Conservation (phyloP, 2,329 filamentous ascomycete genomes). For the Pseudonectria foliicola region DNA sequence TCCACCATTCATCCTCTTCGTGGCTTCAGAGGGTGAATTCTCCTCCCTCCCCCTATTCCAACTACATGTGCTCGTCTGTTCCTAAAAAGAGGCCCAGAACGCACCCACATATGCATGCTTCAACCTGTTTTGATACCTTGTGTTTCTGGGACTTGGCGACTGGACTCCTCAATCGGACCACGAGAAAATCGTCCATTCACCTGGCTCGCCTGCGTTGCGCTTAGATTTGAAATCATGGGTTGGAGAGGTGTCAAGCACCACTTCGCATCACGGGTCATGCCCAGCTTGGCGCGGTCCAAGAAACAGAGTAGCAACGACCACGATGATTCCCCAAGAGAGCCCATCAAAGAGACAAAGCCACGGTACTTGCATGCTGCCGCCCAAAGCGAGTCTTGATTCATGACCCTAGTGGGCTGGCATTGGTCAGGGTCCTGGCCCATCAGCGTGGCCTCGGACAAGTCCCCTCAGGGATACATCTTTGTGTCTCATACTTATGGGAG, state of each 20-base stretch:
- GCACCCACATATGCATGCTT: too few relatives aligned
- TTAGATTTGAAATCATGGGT: conserved; percentile 23
- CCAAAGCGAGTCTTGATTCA: conserved; percentile 2
- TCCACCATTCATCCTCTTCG: too few relatives aligned
- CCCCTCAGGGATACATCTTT: neutral
- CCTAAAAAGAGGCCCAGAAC: too few relatives aligned
- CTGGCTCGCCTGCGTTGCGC: neutral
- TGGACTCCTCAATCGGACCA: too few relatives aligned
- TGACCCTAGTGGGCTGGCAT: conserved; percentile 5
- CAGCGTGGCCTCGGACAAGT: conserved; percentile 3
- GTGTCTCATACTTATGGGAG: neutral
- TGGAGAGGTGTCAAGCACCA: conserved; percentile 32
- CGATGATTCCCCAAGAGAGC: conserved; percentile 8
- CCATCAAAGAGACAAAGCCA: conserved; percentile 14
- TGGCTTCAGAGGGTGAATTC: too few relatives aligned
- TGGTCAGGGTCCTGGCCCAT: neutral
- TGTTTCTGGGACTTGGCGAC: neutral
- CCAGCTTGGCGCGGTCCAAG: conserved; percentile 25
- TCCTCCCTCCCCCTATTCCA: too few relatives aligned
- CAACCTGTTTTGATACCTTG: too few relatives aligned
- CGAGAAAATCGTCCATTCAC: neutral
- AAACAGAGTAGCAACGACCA: conserved; percentile 16
- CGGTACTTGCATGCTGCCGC: conserved; percentile 22
- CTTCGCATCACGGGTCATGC: conserved; percentile 27
- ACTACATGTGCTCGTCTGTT: too few relatives aligned